Base-by-base conservation (phyloP, 371 early-diverging fungal genomes). In the Rhizoclosmatium hyalinum region DNA sequence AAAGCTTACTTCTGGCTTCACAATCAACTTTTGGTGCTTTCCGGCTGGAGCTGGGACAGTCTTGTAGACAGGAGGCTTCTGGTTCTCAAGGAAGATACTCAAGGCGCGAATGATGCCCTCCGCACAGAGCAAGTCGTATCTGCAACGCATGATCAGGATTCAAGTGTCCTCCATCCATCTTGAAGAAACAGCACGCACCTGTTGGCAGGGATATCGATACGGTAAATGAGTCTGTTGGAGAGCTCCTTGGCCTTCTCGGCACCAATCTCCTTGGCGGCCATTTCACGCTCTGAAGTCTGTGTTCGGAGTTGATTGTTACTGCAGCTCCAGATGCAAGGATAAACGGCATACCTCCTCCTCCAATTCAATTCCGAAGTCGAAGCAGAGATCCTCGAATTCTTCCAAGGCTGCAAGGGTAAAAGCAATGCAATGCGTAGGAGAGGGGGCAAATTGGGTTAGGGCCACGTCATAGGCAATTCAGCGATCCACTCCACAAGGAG, bases 161-260 rank as follows among this genome's bases (percentile, higher is more conserved):
- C 66, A 44, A 65, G 24, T 10, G 32, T 62, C 14, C 19, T 14
- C 12, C 32, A 0, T 17, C n/a, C 14, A 62, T 17, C 17, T 50
- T 10, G 66, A 43, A 19, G 45, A 19, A 50, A n/a, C 47, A 45
- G n/a, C 46, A 54, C 1, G 77, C 92, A 98, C 93, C 99, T 91
- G 89, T 99, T 99, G 76, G 99, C 99, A 64, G 99, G 98, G 76
- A 99, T 96, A 77, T 99, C 99, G 81, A 99, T 98, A 84, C 97
- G 96, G 82, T 97, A 93, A 75, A 95, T 83, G 50, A 91, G 87
- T 68, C 95, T 87, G 61, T 95, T 94, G 64, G 93, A 91, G 5
- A 86, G 79, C 44, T 72, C 79, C 74, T 83, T 76, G 1, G 81
- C 84, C 63, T 89, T 78, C 64, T 88, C 93, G 12, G 90, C 89